Conservation (phyloP, 1,139 yeast genomes). For the Yamadazyma siamensis region DNA sequence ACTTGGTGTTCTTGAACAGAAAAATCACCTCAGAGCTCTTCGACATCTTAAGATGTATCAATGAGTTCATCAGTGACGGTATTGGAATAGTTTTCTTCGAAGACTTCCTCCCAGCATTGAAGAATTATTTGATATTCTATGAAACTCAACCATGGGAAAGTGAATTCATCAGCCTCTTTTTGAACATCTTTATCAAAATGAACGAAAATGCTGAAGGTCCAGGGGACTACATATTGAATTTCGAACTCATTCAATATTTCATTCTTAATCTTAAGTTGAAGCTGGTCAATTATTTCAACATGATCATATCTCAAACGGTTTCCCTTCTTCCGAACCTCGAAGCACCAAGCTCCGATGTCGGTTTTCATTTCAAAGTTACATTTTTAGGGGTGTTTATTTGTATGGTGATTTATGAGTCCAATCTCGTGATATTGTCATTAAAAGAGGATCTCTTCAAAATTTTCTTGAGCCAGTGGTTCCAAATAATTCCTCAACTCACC, state of each 20-base stretch:
- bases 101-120: slow-evolving; percentile 72
- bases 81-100: slow-evolving; percentile 64
- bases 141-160: slow-evolving; percentile 25
- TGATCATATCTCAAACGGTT: slow-evolving; percentile 7
- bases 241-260: slow-evolving; percentile 55
- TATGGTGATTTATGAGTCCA: slow-evolving; percentile 61
- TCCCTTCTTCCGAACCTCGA: slow-evolving; percentile 5
- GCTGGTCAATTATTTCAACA: slow-evolving; percentile 10
- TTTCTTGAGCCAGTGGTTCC: slow-evolving; percentile 71
- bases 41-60: slow-evolving; percentile 60
- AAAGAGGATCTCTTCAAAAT: slow-evolving; percentile 43
- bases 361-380: slow-evolving; percentile 44
- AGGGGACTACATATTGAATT: slow-evolving; percentile 48
- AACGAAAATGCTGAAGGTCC: slow-evolving; percentile 39
- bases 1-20: slow-evolving; percentile 74
- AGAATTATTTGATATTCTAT: slow-evolving; percentile 78
- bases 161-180: slow-evolving; percentile 6
- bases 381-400: slow-evolving; percentile 67
- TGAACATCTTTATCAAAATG: slow-evolving; percentile 15
- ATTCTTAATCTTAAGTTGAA: slow-evolving; percentile 44
- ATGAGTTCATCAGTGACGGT: slow-evolving; percentile 50
- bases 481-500: slow-evolving; percentile 50
- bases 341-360: slow-evolving; percentile 1
- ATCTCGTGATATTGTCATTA: slow-evolving; percentile 51
- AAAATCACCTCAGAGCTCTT: slow-evolving; percentile 73